Base-by-base conservation (phyloP, 2,329 filamentous ascomycete species). In the Diaporthe longicolla region DNA sequence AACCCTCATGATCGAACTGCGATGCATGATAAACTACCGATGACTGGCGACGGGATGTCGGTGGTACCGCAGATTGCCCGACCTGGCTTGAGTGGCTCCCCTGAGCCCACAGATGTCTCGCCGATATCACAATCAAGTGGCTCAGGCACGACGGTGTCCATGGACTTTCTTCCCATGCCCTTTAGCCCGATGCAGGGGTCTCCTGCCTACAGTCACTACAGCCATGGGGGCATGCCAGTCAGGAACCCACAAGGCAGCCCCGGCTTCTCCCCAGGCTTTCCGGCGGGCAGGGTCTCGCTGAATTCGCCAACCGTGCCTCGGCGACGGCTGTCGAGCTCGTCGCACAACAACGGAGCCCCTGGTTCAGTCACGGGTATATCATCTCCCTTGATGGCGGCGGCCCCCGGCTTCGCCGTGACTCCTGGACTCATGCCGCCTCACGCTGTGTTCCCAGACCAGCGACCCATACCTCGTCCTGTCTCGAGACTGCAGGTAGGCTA, bases 61-160 rank as follows among this genome's bases (percentile, higher is more conserved):
- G 15, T 40, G 63, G n/a, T 26, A n/a, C 63, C 63, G 26, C 45
- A 40, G n/a, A 54, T 26, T 66, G 61, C 15, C 40, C 45, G 13
- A 11, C 32, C 63, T 13, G 4, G 63, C 24, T 48, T 48, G 15
- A n/a, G 17, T 32, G 40, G 59, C 59, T 63, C 59, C 10, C 17
- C n/a, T 48, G 59, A 40, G 17, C 9, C 26, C 24, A 48, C 8
- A 45, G 43, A 48, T 19, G n/a, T 26, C 29, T 65, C 59, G 40
- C 26, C 59, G 48, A 48, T 40, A 26, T 68, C 63, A 35, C 63
- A 54, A 40, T 52, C 63, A 21, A 68, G 32, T n/a, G 13, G n/a
- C 29, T 68, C 63, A 21, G 48, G 32, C 17, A 21, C 45, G 29
- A 68, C 63, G 10, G 63, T 13, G 8, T 54, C 63, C 24, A 68